Evolutionary conservation across 1,139 yeast genomes (phyloP), one percentile per base, ranked within the genome.

Genomic region (Magnusiomyces starmeri): DNA sequence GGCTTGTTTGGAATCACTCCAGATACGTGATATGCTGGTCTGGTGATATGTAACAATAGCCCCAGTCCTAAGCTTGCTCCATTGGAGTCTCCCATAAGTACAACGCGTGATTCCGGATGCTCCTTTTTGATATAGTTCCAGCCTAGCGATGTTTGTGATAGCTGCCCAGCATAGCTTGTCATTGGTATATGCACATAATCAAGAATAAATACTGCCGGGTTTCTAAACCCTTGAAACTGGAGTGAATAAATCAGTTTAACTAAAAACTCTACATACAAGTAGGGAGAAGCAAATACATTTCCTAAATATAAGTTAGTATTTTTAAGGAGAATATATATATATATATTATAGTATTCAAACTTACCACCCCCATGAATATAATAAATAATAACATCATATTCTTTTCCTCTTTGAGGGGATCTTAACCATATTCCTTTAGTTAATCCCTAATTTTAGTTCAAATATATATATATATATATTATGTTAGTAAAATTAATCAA

Each of bases 201-300:
- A 18, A 69, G 57, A 3, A 74, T 67, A 50, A 72, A 71, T 3
- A 74, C 64, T 1, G 69, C 71, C 1, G 79, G 79, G 54, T 71
- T 73, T 29, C 64, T 57, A 54, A 75, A 74, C 1, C 79, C 79
- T 56, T 73, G 75, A 47, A 70, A 60, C 32, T 70, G 67, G 34
- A 75, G 63, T 18, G 69, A 59, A 7, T 68, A 66, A 35, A 72
- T 68, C 51, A 72, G 54, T 12, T 72, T 62, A 45, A 65, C 60
- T 21, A 73, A 52, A 56, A 66, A 74, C 56, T 75, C 78, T 18
- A 68, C 53, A 54, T 73, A 74, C 47, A 70, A 66, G 57, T 67
- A 69, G 1, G 43, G 43, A 22, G 35, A 35, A 70, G 70, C 7
- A 66, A 61, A 10, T 62, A 55, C 18, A 60, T 58, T 1, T 68